These are phyloP conservation scores for Dendrostoma leiphaemia DNA, from an alignment of 2,329 filamentous ascomycete genomes.

Conservation along the genomic window DNA sequence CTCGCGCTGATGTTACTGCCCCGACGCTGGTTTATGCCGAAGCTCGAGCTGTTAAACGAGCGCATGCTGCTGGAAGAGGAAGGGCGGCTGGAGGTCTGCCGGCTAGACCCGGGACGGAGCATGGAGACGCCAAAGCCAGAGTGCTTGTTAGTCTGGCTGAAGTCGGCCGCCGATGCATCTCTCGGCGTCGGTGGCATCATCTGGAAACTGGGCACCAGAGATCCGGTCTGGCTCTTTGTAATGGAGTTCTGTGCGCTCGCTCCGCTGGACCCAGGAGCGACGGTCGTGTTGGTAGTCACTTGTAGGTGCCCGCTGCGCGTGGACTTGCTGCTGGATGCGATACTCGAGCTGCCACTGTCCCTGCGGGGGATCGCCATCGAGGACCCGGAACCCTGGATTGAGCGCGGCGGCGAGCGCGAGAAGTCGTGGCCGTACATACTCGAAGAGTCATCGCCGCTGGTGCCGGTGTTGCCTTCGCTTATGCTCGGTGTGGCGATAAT, in stretches of 20 bases:
- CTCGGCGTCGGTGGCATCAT: constrained; percentile 45
- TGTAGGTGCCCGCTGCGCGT: constrained; percentile 28
- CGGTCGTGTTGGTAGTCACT: constrained; percentile 11
- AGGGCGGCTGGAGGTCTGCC: no score
- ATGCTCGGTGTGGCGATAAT: constrained; percentile 49
- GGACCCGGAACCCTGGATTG: constrained; percentile 47
- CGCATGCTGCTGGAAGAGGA: constrained; percentile 19
- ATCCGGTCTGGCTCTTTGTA: constrained; percentile 14
- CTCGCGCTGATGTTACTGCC: constrained; percentile 18
- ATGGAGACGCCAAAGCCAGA: constrained; percentile 21
- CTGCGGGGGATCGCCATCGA: constrained; percentile 44
- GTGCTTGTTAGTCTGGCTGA: constrained; percentile 14
- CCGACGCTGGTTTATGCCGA: constrained; percentile 17
- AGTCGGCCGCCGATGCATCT: constrained; percentile 19
- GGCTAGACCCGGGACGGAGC: constrained; percentile 23
- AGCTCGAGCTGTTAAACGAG: constrained; percentile 20
- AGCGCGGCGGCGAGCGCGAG: constrained; percentile 57
- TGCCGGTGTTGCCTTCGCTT: constrained; percentile 36
- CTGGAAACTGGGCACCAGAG: constrained; percentile 37
- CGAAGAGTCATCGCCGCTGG: constrained; percentile 57
- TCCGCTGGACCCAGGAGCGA: constrained; percentile 22
- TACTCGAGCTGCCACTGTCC: constrained; percentile 52
- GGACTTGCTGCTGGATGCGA: constrained; percentile 45
- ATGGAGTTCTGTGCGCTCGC: constrained; percentile 20
- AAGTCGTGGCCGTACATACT: constrained; percentile 54